Evolutionary conservation across 148 eudicot species (phyloP), one percentile per base, ranked within the genome.

Genomic region (Spergularia marina): DNA sequence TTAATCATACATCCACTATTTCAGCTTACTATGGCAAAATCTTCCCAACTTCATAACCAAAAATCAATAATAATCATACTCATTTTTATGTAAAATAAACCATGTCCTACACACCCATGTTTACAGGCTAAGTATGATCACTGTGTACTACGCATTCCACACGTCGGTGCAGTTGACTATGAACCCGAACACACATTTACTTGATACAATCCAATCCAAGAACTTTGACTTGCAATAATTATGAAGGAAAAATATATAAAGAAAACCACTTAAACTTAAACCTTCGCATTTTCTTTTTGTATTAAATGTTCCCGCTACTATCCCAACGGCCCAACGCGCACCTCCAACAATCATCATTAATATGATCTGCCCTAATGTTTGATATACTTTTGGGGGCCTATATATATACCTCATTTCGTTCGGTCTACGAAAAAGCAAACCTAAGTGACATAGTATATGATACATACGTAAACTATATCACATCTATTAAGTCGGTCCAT

Each of bases 301-400:
- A 76, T 71, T 81, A 65, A 81, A 72, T 81, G 80, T 69, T 59
- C 56, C 73, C 58, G 67, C 80, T 55, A 58, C 49, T 70, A 52
- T 15, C 80, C 79, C 83, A 81, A 81, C 83, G 80, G 64, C 34
- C 65, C 76, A 49, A 80, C 83, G 83, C 83, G 79, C 52, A 80
- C 57, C 68, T 34, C 52, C 68, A 79, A 73, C 78, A 53, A 61
- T 79, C 57, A 61, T 52, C 58, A 76, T 81, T 81, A 76, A 81
- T 76, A 58, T 70, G 73, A 70, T 65, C 16, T 44, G 49, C 49
- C 16, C 64, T 65, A 51, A 20, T 72, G 60, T 30, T 18, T 23
- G 36, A 30, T 30, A 30, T 30, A 49, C n/a, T 52, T 51, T 47
- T 44, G 54, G 57, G 49, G 1, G 8, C 6, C 9, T 65, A 72